phyloP scores from a whole-genome alignment of 192 early-diverging fungal genomes.

The Podila horticola region DNA sequence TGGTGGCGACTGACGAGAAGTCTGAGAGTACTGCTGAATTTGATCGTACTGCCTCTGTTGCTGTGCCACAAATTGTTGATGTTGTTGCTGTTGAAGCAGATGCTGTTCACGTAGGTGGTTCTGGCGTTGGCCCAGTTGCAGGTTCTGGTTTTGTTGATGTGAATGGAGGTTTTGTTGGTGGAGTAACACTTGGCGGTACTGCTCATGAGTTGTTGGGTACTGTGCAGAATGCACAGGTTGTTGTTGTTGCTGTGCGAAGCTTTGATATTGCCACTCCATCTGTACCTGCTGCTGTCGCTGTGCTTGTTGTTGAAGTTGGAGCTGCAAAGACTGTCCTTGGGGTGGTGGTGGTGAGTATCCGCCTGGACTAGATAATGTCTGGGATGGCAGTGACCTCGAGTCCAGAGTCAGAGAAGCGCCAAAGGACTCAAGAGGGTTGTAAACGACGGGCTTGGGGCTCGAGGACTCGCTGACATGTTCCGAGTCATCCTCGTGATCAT shows the following conservation, averaged over 20 bases:
- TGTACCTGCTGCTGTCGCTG: neutral
- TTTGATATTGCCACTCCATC: neutral
- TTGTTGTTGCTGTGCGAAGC: neutral
- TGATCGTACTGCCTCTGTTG: neutral
- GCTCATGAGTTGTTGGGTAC: neutral
- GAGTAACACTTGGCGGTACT: neutral
- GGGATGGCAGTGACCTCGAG: neutral
- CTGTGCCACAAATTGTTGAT: neutral
- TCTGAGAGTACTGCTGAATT: neutral
- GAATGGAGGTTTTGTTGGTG: neutral
- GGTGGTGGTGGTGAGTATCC: neutral
- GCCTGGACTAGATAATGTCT: neutral
- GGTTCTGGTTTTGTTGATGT: neutral
- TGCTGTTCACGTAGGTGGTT: neutral
- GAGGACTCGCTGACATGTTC: neutral
- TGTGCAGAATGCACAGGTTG: neutral
- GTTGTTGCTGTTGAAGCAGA: neutral
- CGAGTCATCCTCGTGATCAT: neutral
- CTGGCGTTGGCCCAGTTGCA: neutral
- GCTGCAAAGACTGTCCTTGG: neutral
- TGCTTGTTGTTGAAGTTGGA: neutral
- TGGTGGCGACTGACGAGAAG: neutral
- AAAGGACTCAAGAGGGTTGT: neutral
- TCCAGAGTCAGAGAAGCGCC: neutral
- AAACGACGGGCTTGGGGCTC: neutral